Base-by-base conservation (phyloP, 768 basidiomycete species). In the Obba rivulosa region DNA sequence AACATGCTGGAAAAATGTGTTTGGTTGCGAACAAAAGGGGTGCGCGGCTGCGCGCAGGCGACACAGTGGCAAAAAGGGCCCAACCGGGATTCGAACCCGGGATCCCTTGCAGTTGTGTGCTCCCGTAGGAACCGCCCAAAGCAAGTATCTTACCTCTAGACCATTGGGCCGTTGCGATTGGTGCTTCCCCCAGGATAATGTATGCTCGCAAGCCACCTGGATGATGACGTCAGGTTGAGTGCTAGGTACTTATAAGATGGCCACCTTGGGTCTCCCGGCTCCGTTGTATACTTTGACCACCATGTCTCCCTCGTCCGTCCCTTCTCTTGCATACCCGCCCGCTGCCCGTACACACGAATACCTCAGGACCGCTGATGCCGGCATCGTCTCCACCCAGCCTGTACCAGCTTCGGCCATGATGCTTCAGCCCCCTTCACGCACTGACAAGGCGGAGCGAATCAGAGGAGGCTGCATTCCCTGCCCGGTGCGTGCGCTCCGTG, bases 131-230 rank as follows among this genome's bases (percentile, higher is more conserved):
- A 8, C 23, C 13, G 50, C 70, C 70, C 73, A 73, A 74, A 74
- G 73, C 73, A 72, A 71, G 72, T 71, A 72, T 73, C 72, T 67
- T 73, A 72, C 73, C 71, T 68, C 69, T 70, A 69, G 69, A 68
- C 67, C 69, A 69, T 67, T 67, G 65, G 64, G 63, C 66, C 66
- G 41, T 28, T 48, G 37, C 17, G 28, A 22, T 2, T 34, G 14
- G 28, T 5, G 13, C 13, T 31, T 13, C 28, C 28, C 13, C 7
- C 13, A 7, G 28, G 28, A 13, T 13, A 7, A 5, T 31, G 28
- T 31, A 13, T 13, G 13, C 28, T 5, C 13, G 13, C 28, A 13
- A 31, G 28, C 5, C 5, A 13, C 13, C 5, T 7, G 28, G 28
- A n/a, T n/a, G n/a, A n/a, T n/a, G n/a, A n/a, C n/a, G n/a, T n/a